These are phyloP conservation scores for Penicillium glabrum DNA, from an alignment of 2,329 filamentous ascomycete genomes.

Conservation along the genomic window DNA sequence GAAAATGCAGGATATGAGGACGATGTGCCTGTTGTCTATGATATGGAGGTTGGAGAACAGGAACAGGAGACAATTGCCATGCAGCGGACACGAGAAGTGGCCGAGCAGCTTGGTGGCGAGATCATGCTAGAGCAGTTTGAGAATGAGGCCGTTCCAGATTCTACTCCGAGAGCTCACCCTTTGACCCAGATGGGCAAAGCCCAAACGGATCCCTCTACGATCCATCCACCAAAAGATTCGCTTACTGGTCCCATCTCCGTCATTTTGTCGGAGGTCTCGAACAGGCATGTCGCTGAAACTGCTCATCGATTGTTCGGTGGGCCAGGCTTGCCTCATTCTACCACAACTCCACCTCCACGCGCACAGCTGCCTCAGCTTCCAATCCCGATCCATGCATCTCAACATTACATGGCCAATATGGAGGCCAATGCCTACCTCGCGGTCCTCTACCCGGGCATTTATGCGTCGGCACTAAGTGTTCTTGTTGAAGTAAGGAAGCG, in stretches of 20 bases:
- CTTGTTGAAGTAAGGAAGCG: constrained; percentile 62
- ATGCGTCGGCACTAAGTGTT: constrained; percentile 57
- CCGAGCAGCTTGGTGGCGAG: constrained; percentile 40
- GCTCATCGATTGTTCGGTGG: constrained; percentile 78
- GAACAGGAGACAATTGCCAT: constrained; percentile 32
- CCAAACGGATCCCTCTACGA: constrained; percentile 68
- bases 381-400: constrained; percentile 57
- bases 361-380: constrained; percentile 55
- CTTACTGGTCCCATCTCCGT: constrained; percentile 69
- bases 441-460: constrained; percentile 61
- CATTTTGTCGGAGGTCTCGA: constrained; percentile 67
- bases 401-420: constrained; percentile 59
- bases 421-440: constrained; percentile 62
- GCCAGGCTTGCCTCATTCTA: constrained; percentile 70
- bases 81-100: constrained; percentile 39
- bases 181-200: constrained; percentile 74
- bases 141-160: constrained; percentile 39
- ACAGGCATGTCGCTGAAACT: constrained; percentile 71
- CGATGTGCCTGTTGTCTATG: constrained; percentile 28
- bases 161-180: constrained; percentile 65
- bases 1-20: constrained; percentile 16
- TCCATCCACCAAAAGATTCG: constrained; percentile 69
- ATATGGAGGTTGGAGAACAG: constrained; percentile 28
- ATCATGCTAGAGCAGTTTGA: constrained; percentile 46
- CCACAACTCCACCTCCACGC: constrained; percentile 63